A percentile compares a stretch with the other conserved stretches of the same genome.
These are phyloP conservation scores for Penicillium canariense DNA, from an alignment of 495 filamentous ascomycete species.

Conservation along the genomic window DNA sequence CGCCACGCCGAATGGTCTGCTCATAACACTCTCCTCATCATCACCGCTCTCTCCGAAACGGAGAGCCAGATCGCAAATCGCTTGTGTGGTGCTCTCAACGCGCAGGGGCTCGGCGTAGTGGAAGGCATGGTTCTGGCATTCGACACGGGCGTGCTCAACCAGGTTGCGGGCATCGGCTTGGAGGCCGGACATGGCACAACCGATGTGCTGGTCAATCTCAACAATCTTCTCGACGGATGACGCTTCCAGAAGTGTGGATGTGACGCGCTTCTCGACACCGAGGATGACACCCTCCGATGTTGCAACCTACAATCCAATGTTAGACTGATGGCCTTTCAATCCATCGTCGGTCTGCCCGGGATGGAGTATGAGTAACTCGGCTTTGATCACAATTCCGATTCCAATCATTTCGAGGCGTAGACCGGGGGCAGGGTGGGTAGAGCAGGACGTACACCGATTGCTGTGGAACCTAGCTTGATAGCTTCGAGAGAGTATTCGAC, in stretches of 20 bases:
- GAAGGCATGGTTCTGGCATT: constrained; percentile 94
- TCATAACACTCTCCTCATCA: constrained; percentile 98
- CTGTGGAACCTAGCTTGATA: constrained; percentile 98
- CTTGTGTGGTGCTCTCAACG: constrained; percentile 97
- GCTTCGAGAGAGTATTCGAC: constrained; percentile 99
- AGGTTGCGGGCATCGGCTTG: constrained; percentile 95
- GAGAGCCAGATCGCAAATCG: constrained; percentile 94
- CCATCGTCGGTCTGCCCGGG: not conserved
- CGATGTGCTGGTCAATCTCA: constrained; percentile 97
- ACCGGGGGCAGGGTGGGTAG: constrained; percentile 4
- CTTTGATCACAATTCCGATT: not conserved
- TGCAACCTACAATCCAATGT: constrained; percentile 58
- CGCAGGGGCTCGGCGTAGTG: constrained; percentile 92
- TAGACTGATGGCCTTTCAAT: constrained; percentile 13
- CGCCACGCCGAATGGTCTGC: constrained; percentile 92
- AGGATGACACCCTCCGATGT: constrained; percentile 91
- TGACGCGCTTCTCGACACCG: constrained; percentile 98
- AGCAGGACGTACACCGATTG: constrained; percentile 74
- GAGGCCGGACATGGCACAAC: constrained; percentile 96
- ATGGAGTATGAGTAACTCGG: not conserved
- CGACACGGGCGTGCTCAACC: constrained; percentile 96
- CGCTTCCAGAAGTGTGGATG: constrained; percentile 92
- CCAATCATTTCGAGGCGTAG: not conserved
- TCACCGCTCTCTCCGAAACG: constrained; percentile 96
- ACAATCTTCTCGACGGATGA: constrained; percentile 99